Conservation (phyloP, 176 grass and related monocot genomes). For the Bonia amplexicaulis region DNA sequence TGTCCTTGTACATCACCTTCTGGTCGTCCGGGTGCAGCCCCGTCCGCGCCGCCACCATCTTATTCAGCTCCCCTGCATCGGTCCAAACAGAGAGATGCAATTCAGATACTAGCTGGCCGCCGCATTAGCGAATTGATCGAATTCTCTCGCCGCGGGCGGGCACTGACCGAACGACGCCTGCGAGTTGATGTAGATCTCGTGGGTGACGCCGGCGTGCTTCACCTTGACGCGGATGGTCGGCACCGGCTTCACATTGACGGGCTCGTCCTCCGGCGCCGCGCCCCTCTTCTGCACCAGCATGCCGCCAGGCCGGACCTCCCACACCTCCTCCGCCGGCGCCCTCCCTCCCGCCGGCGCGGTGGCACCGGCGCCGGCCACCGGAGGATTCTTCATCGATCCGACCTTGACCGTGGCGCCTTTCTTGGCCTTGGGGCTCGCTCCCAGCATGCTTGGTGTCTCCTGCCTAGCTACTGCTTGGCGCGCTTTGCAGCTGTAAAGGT, state of each 20-base stretch:
- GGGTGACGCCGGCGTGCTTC: constrained; percentile 63
- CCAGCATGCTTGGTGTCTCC: constrained; percentile 25
- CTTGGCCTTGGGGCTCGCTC: constrained; percentile 41
- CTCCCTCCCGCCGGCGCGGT: constrained; percentile 1
- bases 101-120: background rate
- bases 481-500: constrained; percentile 17
- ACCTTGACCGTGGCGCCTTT: constrained; percentile 34
- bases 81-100: background rate
- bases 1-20: constrained; percentile 83
- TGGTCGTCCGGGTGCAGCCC: constrained; percentile 81
- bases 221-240: constrained; percentile 88
- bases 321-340: constrained; percentile 61
- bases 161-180: constrained; percentile 65
- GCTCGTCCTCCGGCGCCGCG: constrained; percentile 33
- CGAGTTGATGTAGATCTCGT: constrained; percentile 96
- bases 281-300: constrained; percentile 94
- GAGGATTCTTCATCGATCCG: constrained; percentile 24
- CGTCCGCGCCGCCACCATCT: constrained; percentile 61
- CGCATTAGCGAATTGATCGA: background rate
- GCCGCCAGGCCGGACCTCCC: constrained; percentile 88
- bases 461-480: background rate
- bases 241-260: constrained; percentile 43
- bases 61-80: constrained; percentile 80
- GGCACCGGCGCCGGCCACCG: background rate
- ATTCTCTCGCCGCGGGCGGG: background rate